Evolutionary conservation across 2,329 filamentous ascomycete species (phyloP).

Genomic region (Teratosphaeria gauchensis): DNA sequence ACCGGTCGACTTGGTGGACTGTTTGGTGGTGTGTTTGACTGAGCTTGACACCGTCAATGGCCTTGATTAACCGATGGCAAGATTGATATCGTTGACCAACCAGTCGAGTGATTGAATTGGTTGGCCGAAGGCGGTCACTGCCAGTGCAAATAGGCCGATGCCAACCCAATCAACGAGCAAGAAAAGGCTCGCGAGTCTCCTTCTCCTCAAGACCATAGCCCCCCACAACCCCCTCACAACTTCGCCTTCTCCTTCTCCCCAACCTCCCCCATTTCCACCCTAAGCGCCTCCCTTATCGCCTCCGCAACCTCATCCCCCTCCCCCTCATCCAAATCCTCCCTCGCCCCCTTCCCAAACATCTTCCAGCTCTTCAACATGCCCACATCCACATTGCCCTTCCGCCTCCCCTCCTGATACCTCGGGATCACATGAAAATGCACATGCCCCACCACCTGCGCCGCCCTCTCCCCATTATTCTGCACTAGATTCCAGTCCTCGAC

Average conservation of each 20-base stretch:
- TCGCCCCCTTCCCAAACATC: constrained; percentile 68
- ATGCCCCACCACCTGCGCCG: constrained; percentile 86
- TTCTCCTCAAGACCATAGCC: too few species aligned
- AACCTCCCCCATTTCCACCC: constrained; percentile 5
- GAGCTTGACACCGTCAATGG: too few species aligned
- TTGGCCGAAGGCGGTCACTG: too few species aligned
- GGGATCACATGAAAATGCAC: constrained; percentile 94
- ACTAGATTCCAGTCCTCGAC: constrained; percentile 89
- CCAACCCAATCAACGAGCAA: too few species aligned
- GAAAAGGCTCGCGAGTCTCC: too few species aligned
- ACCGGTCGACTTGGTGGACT: too few species aligned
- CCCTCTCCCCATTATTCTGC: constrained; percentile 83
- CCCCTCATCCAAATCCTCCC: constrained; percentile 67
- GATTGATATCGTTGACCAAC: too few species aligned
- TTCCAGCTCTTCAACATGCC: constrained; percentile 54
- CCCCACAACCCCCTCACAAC: constrained; percentile 2
- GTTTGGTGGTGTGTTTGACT: too few species aligned
- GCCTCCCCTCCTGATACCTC: constrained; percentile 45
- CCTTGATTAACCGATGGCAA: too few species aligned
- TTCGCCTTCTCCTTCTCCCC: constrained; percentile 3
- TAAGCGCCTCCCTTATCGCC: constrained; percentile 33
- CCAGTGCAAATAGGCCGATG: too few species aligned
- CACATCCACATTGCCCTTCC: constrained; percentile 37
- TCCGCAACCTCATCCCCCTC: constrained; percentile 55
- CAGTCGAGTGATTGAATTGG: too few species aligned